These are phyloP conservation scores for Fusarium oligoseptatum DNA, from an alignment of 2,329 filamentous ascomycete genomes.

Conservation along the genomic window DNA sequence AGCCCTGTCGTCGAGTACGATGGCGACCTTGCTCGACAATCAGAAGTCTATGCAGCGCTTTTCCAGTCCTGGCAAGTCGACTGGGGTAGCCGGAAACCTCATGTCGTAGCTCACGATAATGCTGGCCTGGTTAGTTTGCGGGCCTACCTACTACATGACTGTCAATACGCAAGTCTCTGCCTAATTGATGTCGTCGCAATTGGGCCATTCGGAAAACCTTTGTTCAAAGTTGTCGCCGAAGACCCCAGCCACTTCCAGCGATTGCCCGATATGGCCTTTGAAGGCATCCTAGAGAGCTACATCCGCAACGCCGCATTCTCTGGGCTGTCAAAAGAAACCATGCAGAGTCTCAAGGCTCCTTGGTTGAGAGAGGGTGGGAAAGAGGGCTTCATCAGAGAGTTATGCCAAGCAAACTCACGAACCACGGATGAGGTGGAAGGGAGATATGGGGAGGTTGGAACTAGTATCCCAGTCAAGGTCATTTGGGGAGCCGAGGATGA, in stretches of 20 bases:
- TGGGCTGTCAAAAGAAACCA: constrained; percentile 47
- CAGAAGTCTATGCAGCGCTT: constrained; percentile 54
- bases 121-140: constrained; percentile 57
- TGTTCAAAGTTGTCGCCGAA: constrained; percentile 57
- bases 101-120: constrained; percentile 61
- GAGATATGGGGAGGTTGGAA: constrained; percentile 53
- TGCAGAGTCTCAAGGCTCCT: constrained; percentile 53
- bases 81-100: constrained; percentile 46
- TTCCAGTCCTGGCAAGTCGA: constrained; percentile 50
- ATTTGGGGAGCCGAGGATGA: constrained; percentile 59
- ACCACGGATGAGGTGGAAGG: constrained; percentile 51
- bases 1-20: constrained; percentile 44
- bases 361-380: constrained; percentile 51
- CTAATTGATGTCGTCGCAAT: constrained; percentile 59
- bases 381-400: constrained; percentile 56
- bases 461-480: constrained; percentile 54
- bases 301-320: constrained; percentile 54
- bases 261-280: constrained; percentile 50
- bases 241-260: constrained; percentile 53
- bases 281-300: constrained; percentile 56
- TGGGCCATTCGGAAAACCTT: constrained; percentile 57
- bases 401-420: constrained; percentile 49
- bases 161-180: constrained; percentile 54
- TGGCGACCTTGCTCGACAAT: constrained; percentile 54
- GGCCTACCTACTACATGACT: constrained; percentile 53